Conservation (phyloP, 192 early-diverging fungal species). For the Bifiguratus adelaidae region DNA sequence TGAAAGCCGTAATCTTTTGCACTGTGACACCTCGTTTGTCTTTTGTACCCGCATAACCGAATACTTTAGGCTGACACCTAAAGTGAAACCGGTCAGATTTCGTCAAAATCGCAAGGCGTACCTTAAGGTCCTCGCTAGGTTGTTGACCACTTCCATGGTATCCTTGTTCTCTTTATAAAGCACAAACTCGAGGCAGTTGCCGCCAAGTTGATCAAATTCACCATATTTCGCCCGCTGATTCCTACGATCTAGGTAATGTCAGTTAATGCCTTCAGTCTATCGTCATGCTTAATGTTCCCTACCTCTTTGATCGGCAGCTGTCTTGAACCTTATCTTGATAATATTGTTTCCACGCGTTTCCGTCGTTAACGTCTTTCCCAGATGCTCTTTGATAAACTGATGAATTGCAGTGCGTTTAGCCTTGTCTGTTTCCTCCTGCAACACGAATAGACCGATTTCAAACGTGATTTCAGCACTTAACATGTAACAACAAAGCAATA, state of each 20-base stretch:
- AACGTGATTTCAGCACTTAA: neutral
- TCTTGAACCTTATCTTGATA: conserved; percentile 28
- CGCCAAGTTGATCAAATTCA: conserved; percentile 45
- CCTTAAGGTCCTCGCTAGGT: conserved; percentile 32
- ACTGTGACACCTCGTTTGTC: conserved; percentile 86
- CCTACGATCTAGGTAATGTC: neutral
- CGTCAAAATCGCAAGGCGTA: neutral
- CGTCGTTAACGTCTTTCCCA: conserved; percentile 32
- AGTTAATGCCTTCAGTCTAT: neutral
- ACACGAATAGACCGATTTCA: neutral
- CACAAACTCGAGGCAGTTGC: conserved; percentile 74
- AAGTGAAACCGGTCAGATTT: neutral
- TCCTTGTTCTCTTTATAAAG: conserved; percentile 92
- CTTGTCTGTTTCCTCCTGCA: conserved; percentile 36
- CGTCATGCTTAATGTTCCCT: conserved; percentile 5
- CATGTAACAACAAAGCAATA: neutral
- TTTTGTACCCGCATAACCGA: conserved; percentile 90
- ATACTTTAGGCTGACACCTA: conserved; percentile 35
- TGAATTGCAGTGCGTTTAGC: conserved; percentile 40
- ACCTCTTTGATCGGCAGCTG: conserved; percentile 21
- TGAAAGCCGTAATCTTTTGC: conserved; percentile 67
- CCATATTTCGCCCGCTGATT: neutral
- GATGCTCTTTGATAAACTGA: conserved; percentile 32
- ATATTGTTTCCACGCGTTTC: conserved; percentile 30
- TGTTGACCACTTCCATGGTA: conserved; percentile 76